A percentile compares a stretch with the other conserved stretches of the same genome.
Evolutionary conservation across 805 yeast species (phyloP).

Genomic region (Barnettozyma sucrosica): DNA sequence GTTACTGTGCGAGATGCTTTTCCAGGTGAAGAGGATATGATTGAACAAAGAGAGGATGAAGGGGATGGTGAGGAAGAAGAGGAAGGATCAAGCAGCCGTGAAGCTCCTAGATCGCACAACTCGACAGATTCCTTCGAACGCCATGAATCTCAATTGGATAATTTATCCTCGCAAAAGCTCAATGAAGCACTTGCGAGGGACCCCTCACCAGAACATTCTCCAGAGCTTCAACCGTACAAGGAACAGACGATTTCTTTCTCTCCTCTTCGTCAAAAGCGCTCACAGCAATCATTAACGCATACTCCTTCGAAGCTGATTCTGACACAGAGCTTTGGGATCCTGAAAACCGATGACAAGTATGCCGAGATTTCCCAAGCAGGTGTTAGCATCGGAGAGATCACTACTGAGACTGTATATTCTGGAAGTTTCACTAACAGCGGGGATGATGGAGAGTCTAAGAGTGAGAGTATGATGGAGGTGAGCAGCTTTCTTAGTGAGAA

Average conservation of each 20-base stretch:
- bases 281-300: background rate
- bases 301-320: conserved; percentile 2
- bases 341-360: background rate
- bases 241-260: background rate
- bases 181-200: background rate
- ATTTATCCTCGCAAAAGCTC: background rate
- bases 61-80: background rate
- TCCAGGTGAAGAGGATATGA: background rate
- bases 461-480: background rate
- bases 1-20: background rate
- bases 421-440: background rate
- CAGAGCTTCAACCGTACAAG: background rate
- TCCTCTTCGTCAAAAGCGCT: background rate
- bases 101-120: background rate
- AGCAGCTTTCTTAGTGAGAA: conserved; percentile 1
- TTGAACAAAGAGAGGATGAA: background rate
- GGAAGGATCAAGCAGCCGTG: background rate
- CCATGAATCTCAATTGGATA: conserved; percentile 1
- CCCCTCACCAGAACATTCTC: background rate
- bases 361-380: background rate
- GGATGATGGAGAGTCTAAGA: background rate
- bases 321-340: background rate
- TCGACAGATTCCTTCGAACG: conserved; percentile 3
- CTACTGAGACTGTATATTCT: background rate
- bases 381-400: conserved; percentile 1